phyloP scores from a whole-genome alignment of 305 asterid species.

The Fraxinus platypoda region DNA sequence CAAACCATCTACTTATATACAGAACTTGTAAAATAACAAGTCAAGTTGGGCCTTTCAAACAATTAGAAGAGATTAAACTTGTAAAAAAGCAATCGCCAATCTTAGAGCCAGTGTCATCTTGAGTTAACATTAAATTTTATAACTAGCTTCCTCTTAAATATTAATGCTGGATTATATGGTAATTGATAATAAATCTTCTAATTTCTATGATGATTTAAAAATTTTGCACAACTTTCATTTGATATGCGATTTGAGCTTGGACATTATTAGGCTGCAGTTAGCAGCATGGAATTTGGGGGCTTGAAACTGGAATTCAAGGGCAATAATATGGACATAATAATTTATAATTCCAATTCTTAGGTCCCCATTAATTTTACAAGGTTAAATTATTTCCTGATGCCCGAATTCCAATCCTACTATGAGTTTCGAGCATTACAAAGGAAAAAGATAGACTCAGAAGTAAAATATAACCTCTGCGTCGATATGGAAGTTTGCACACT shows the following conservation, averaged over 20 bases:
- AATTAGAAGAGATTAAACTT: not conserved
- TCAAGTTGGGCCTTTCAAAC: not conserved
- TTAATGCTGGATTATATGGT: not conserved
- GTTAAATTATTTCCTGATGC: not conserved
- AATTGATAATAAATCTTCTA: not conserved
- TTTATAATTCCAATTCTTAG: not conserved
- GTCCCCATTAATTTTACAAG: not conserved
- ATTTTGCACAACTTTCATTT: not conserved
- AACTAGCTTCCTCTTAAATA: not conserved
- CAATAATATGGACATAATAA: not conserved
- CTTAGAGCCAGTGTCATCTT: not conserved
- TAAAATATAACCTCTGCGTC: constrained; percentile 69
- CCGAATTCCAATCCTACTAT: not conserved
- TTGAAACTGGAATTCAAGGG: not conserved
- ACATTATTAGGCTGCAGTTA: not conserved
- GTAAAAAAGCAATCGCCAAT: not conserved
- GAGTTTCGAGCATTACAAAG: not conserved
- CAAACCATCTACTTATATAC: not conserved
- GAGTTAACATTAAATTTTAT: not conserved
- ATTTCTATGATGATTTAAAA: not conserved
- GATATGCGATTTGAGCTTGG: not conserved
- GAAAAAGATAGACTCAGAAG: not conserved
- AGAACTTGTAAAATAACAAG: not conserved
- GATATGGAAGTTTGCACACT: constrained; percentile 85
- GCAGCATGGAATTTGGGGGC: not conserved